These are phyloP conservation scores for Aspergillus fumigatus DNA, from an alignment of 2,329 filamentous ascomycete genomes.

Conservation along the genomic window DNA sequence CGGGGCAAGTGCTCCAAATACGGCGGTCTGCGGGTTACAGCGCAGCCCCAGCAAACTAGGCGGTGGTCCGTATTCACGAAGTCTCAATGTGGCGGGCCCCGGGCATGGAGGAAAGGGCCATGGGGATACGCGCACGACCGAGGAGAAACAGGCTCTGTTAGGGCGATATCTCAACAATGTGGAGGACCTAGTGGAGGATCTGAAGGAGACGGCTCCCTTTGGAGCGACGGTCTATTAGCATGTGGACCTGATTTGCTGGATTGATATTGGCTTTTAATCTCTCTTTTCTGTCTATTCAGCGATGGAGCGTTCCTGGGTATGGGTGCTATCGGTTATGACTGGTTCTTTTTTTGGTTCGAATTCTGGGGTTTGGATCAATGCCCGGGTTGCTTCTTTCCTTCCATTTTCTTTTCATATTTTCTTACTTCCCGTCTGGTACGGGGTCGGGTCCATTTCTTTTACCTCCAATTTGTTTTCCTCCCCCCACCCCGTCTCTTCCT, in stretches of 20 bases:
- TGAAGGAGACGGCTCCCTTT: slow-evolving; percentile 74
- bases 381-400: slow-evolving; percentile 5
- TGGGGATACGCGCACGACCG: slow-evolving; percentile 59
- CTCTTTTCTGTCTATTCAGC: slow-evolving; percentile 14
- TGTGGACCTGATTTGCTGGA: slow-evolving; percentile 7
- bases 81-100: slow-evolving; percentile 27
- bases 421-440: slow-evolving; percentile 15
- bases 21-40: slow-evolving; percentile 50
- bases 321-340: slow-evolving; percentile 16
- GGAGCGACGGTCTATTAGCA: slow-evolving; percentile 46
- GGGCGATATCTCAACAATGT: slow-evolving; percentile 76
- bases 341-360: slow-evolving; percentile 7
- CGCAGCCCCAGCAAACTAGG: slow-evolving; percentile 66
- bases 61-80: slow-evolving; percentile 51
- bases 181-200: slow-evolving; percentile 76
- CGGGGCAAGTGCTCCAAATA: slow-evolving; percentile 33
- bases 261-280: slow-evolving; percentile 3
- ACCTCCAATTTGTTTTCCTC: neutral
- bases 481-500: slow-evolving; percentile 6
- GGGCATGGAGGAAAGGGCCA: slow-evolving; percentile 21
- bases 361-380: slow-evolving; percentile 7
- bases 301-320: slow-evolving; percentile 17
- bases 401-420: slow-evolving; percentile 6
- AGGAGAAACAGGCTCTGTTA: slow-evolving; percentile 76
- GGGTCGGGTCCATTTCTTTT: slow-evolving; percentile 7